These are phyloP conservation scores for Solanum hybrid DNA, from an alignment of 305 asterid genomes.

Conservation along the genomic window DNA sequence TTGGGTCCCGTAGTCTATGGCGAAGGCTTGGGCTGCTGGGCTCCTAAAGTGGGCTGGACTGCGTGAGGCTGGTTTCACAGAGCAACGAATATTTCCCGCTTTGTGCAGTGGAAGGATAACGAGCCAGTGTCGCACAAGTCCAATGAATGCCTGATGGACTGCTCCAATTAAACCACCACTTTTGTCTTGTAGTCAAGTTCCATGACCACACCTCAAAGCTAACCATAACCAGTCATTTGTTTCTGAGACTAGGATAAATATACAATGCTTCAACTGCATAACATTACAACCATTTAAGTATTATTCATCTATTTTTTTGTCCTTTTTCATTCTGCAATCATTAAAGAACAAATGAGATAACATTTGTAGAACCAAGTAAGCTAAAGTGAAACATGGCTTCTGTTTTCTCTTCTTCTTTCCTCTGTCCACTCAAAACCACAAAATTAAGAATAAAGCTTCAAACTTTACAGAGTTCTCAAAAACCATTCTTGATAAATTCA, in stretches of 20 bases:
- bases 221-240: neutral
- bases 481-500: conserved; percentile 26
- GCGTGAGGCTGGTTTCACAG: neutral
- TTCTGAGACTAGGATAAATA: neutral
- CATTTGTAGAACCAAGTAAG: neutral
- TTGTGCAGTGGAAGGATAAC: neutral
- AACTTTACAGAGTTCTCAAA: conserved; percentile 22
- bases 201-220: neutral
- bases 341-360: neutral
- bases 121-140: neutral
- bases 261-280: neutral
- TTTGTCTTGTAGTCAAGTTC: neutral
- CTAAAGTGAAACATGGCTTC: conserved; percentile 33
- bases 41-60: neutral
- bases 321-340: neutral
- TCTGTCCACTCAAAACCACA: conserved; percentile 15
- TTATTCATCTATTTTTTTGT: neutral
- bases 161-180: neutral
- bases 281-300: neutral
- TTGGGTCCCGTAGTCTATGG: neutral
- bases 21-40: neutral
- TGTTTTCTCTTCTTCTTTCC: conserved; percentile 28
- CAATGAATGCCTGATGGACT: neutral
- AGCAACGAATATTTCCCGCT: neutral
- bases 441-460: conserved; percentile 18